A percentile compares a stretch with the other conserved stretches of the same genome.
These are phyloP conservation scores for Malassezia arunalokei DNA, from an alignment of 1,284 basidiomycete species.

Conservation along the genomic window DNA sequence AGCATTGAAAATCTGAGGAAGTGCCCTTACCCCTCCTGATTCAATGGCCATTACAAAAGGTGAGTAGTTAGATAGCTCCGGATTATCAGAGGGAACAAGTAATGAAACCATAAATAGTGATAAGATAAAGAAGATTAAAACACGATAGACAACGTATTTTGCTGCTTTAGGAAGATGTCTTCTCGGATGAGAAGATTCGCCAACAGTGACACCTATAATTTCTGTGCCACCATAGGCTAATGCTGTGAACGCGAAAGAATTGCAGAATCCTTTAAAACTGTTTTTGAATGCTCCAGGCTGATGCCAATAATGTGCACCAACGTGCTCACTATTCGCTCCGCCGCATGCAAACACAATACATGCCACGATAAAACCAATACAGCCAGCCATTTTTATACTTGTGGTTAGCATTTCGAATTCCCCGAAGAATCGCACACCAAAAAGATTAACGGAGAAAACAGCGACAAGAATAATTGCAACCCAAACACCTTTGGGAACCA, in stretches of 20 bases:
- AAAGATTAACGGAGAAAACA: conserved; percentile 62
- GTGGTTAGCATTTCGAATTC: conserved; percentile 49
- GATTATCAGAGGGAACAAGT: conserved; percentile 9
- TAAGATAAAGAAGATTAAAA: conserved; percentile 50
- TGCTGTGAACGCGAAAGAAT: conserved; percentile 52
- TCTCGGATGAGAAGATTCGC: conserved; percentile 52
- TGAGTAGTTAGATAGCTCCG: conserved; percentile 30
- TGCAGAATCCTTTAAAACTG: conserved; percentile 35
- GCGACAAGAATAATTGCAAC: conserved; percentile 62
- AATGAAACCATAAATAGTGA: conserved; percentile 50
- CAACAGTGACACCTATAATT: conserved; percentile 69
- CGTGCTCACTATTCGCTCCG: conserved; percentile 21
- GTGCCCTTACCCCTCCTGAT: conserved; percentile 46
- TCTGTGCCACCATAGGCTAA: conserved; percentile 74
- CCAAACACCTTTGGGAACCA: conserved; percentile 51
- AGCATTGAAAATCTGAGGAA: conserved; percentile 50
- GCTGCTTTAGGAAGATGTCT: conserved; percentile 33
- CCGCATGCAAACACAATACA: conserved; percentile 37
- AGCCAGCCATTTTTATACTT: conserved; percentile 40
- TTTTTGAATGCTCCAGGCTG: conserved; percentile 9
- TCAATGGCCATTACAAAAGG: conserved; percentile 51
- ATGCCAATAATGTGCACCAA: conserved; percentile 1
- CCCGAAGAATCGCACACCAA: conserved; percentile 50
- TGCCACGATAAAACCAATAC: conserved; percentile 40
- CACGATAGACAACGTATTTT: conserved; percentile 37